Base-by-base conservation (phyloP, 2,329 filamentous ascomycete species). In the Aspergillus udagawae region DNA sequence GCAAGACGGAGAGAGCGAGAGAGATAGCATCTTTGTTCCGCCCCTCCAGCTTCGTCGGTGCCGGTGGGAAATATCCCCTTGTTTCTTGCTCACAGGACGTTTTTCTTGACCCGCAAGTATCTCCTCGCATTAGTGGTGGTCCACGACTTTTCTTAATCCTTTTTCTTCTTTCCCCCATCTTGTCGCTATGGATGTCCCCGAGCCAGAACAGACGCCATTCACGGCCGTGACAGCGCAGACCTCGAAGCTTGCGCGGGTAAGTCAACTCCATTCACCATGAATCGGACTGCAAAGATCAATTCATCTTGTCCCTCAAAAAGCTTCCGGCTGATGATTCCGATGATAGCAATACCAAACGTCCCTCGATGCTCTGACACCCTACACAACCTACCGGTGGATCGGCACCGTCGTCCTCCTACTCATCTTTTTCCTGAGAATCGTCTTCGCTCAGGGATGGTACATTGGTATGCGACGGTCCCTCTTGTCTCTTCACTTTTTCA, bases 381-480 rank as follows among this genome's bases (percentile, higher is more conserved):
- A 86, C 76, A 87, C 92, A 54, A 80, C 88, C 57, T 96, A 97
- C 79, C 85, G 94, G 82, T 99, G 94, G 94, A 73, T 89, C 60
- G 88, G 87, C 74, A 96, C 93, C n/a, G 90, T 77, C 52, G 80
- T 84, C 44, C 82, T 89, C 55, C 85, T 97, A 58, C 56, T 91
- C 61, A 61, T 92, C 67, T 99, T 99, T 82, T 93, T 91, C 73
- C 73, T 94, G 65, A 88, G 94, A 73, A 95, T 99, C 75, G 82
- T 99, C 64, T 63, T 96, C 52, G 91, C 92, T 58, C 92, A 97
- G 80, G 94, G 94, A 77, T 99, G 94, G 94, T 99, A 99, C 75
- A 97, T 99, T 65, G 92, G 92, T 96, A 82, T 63, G 80, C 52
- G 50, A 49, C 21, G 29, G 54, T 17, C 49, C 35, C 28, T 49